A percentile compares a stretch with the other conserved stretches of the same genome.
Conservation (phyloP, 805 yeast genomes). For the Clavispora phyllophila region DNA sequence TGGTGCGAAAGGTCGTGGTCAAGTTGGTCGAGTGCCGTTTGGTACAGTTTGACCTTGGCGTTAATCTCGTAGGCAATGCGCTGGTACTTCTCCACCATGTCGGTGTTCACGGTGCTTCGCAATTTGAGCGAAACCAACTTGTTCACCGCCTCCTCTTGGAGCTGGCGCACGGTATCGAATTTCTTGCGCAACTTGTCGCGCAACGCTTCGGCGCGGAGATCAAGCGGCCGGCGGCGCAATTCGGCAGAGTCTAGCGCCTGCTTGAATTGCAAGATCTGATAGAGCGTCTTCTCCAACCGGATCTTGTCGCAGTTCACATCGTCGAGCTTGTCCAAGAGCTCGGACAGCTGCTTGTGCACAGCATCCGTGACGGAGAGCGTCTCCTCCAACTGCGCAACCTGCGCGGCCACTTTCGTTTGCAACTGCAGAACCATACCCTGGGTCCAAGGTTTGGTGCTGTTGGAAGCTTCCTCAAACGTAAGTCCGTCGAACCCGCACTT, state of each 20-base stretch:
- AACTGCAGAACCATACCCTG: slow-evolving; percentile 14
- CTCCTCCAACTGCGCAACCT: slow-evolving; percentile 1
- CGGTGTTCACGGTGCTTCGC: slow-evolving; percentile 13
- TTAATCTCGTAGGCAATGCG: slow-evolving; percentile 25
- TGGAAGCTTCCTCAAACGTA: not conserved
- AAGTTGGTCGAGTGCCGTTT: not conserved
- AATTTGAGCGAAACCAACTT: slow-evolving; percentile 33
- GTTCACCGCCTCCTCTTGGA: slow-evolving; percentile 20
- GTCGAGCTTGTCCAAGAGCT: slow-evolving; percentile 7
- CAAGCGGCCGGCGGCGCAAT: slow-evolving; percentile 24
- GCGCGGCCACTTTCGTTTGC: not conserved
- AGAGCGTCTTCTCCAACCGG: slow-evolving; percentile 22
- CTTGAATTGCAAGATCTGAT: slow-evolving; percentile 19
- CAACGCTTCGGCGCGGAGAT: slow-evolving; percentile 23
- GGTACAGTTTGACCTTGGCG: slow-evolving; percentile 10
- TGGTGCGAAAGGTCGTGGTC: not conserved
- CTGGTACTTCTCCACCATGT: slow-evolving; percentile 22
- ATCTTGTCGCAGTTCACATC: slow-evolving; percentile 13
- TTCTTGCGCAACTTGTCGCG: slow-evolving; percentile 24
- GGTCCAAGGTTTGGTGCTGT: slow-evolving; percentile 11
- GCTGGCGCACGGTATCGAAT: slow-evolving; percentile 17
- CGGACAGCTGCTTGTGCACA: slow-evolving; percentile 4
- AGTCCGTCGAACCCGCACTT: slow-evolving; percentile 3
- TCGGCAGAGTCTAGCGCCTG: slow-evolving; percentile 9
- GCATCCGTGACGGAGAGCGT: not conserved